Percentiles rank a stretch among this genome's conserved stretches.
These are phyloP conservation scores for Diaporthe caulivora DNA, from an alignment of 2,329 filamentous ascomycete genomes.

Conservation along the genomic window DNA sequence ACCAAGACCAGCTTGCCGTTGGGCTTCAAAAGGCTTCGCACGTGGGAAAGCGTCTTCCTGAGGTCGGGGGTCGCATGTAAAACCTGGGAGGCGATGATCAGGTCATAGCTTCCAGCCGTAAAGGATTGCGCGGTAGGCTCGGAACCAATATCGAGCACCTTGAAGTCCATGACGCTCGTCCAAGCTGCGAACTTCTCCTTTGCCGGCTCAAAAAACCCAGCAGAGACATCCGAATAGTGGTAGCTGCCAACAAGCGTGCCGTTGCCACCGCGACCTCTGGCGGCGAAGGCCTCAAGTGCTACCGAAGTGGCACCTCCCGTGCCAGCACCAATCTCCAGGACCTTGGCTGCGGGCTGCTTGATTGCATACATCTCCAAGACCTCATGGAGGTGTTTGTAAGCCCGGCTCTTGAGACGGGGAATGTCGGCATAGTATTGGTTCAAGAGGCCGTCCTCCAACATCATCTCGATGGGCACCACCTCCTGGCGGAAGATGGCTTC, in stretches of 20 bases:
- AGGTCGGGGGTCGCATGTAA: slow-evolving; percentile 46
- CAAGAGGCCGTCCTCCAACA: slow-evolving; percentile 51
- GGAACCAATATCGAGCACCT: slow-evolving; percentile 49
- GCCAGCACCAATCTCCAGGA: slow-evolving; percentile 15
- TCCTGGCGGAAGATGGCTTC: slow-evolving; percentile 48
- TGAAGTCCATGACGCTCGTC: slow-evolving; percentile 44
- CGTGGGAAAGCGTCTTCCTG: slow-evolving; percentile 42
- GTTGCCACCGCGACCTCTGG: not conserved
- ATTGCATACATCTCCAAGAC: not conserved
- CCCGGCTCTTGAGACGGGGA: slow-evolving; percentile 1
- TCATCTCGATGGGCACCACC: slow-evolving; percentile 38
- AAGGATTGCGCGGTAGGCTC: not conserved
- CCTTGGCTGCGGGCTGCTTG: slow-evolving; percentile 34
- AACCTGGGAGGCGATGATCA: slow-evolving; percentile 48
- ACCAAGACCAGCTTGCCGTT: slow-evolving; percentile 50
- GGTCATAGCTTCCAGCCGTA: slow-evolving; percentile 43
- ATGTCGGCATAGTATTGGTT: slow-evolving; percentile 46
- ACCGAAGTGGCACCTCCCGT: not conserved
- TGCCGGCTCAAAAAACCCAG: slow-evolving; percentile 53
- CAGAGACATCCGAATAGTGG: slow-evolving; percentile 56
- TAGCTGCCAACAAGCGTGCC: slow-evolving; percentile 44
- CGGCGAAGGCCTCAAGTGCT: slow-evolving; percentile 4
- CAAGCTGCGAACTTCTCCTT: slow-evolving; percentile 46
- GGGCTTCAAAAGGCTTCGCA: slow-evolving; percentile 48
- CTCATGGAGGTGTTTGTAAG: not conserved